Evolutionary conservation across 495 filamentous ascomycete genomes (phyloP).

Genomic region (Podospora conica): DNA sequence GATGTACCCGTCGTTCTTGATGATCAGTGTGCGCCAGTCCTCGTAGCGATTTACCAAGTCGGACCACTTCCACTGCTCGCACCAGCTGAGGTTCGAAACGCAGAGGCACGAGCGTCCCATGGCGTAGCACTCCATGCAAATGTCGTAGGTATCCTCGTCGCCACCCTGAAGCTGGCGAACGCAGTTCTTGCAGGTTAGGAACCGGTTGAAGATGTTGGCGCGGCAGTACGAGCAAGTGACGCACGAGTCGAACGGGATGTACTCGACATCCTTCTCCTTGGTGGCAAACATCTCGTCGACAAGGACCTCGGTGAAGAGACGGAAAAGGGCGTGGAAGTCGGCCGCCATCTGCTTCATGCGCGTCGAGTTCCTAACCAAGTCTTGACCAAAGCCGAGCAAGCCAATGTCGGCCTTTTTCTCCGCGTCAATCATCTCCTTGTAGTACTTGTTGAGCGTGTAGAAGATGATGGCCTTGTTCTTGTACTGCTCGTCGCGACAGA

Average conservation of each 20-base stretch:
- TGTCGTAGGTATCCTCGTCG: constrained; percentile 76
- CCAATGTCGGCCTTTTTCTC: constrained; percentile 39
- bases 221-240: constrained; percentile 94
- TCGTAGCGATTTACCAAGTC: constrained; percentile 74
- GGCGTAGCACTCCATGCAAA: constrained; percentile 94
- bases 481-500: constrained; percentile 98
- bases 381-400: constrained; percentile 38
- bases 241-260: constrained; percentile 72
- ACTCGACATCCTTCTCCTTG: constrained; percentile 61
- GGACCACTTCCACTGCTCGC: constrained; percentile 84
- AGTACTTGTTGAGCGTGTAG: constrained; percentile 74
- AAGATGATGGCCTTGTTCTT: constrained; percentile 96
- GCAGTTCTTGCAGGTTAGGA: constrained; percentile 83
- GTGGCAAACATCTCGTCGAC: constrained; percentile 77
- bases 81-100: constrained; percentile 78
- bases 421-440: constrained; percentile 51
- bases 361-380: constrained; percentile 42
- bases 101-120: constrained; percentile 91
- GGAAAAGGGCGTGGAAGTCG: constrained; percentile 75
- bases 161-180: constrained; percentile 51
- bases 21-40: constrained; percentile 68
- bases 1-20: constrained; percentile 56
- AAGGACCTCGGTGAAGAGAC: constrained; percentile 68
- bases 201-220: constrained; percentile 95
- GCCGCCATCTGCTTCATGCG: constrained; percentile 60